These are phyloP conservation scores for Entrophospora sp. DNA, from an alignment of 192 early-diverging fungal genomes.

Conservation along the genomic window DNA sequence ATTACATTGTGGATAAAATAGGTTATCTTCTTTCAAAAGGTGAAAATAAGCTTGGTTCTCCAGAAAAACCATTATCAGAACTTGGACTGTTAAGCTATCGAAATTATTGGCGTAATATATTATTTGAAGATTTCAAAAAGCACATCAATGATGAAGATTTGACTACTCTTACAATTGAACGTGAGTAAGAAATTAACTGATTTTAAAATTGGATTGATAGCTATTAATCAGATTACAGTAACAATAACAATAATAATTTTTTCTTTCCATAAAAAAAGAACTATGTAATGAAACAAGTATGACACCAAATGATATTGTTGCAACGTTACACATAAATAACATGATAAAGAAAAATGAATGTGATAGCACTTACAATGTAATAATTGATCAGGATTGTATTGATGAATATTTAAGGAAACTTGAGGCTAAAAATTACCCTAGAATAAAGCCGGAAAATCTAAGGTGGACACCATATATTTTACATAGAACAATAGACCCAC, in stretches of 20 bases:
- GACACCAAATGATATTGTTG: constrained; percentile 71
- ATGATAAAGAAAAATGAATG: constrained; percentile 33
- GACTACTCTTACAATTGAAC: constrained; percentile 39
- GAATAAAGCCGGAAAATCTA: constrained; percentile 48
- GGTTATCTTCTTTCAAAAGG: constrained; percentile 72
- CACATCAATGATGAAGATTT: constrained; percentile 35
- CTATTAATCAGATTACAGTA: background rate
- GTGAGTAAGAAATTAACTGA: background rate
- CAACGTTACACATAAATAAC: constrained; percentile 52
- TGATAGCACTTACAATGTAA: constrained; percentile 27
- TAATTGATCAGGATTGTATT: constrained; percentile 36
- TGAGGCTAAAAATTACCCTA: constrained; percentile 38
- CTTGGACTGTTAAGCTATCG: constrained; percentile 79
- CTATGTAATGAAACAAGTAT: constrained; percentile 64
- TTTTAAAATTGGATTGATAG: background rate
- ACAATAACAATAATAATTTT: background rate
- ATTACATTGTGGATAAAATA: too few species aligned
- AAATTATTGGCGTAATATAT: constrained; percentile 73
- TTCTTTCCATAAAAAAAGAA: too few species aligned
- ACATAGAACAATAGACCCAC: too few species aligned
- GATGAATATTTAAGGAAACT: constrained; percentile 38
- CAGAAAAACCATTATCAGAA: constrained; percentile 85
- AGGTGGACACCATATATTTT: constrained; percentile 64
- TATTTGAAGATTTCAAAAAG: constrained; percentile 59
- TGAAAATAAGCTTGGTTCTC: constrained; percentile 70